Conservation (phyloP, 2,329 filamentous ascomycete genomes). For the Aspergillus costaricaensis region DNA sequence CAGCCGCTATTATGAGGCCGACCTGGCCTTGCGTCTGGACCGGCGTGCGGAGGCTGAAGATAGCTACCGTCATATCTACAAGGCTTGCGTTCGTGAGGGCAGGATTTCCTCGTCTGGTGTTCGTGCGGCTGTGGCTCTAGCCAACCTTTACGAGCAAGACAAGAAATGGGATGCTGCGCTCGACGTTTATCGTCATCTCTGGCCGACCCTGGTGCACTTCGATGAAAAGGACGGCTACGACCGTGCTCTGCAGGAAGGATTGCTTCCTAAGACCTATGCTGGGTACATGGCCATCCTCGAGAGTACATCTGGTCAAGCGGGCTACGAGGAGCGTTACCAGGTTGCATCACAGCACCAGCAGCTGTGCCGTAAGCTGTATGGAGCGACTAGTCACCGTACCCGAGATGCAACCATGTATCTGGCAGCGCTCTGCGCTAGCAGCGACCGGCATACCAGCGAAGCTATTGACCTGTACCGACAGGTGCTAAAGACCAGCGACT, state of each 20-base stretch:
- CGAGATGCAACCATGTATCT: constrained; percentile 43
- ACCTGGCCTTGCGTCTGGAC: constrained; percentile 48
- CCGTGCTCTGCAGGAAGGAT: constrained; percentile 35
- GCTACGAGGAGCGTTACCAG: constrained; percentile 49
- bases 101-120: constrained; percentile 45
- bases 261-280: constrained; percentile 50
- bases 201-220: constrained; percentile 50
- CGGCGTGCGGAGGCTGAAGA: constrained; percentile 35
- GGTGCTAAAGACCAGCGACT: constrained; percentile 44
- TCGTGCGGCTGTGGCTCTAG: constrained; percentile 49
- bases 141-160: constrained; percentile 49
- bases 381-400: constrained; percentile 37
- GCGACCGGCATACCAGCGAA: constrained; percentile 48
- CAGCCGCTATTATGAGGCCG: constrained; percentile 51
- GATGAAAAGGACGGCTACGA: constrained; percentile 45
- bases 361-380: constrained; percentile 45
- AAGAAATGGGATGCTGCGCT: constrained; percentile 50
- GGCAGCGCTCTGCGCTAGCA: constrained; percentile 51
- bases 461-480: constrained; percentile 51
- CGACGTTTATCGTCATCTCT: constrained; percentile 49
- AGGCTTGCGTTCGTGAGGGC: constrained; percentile 33
- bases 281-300: constrained; percentile 54
- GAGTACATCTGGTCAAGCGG: constrained; percentile 42
- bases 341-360: constrained; percentile 53
- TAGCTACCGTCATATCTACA: constrained; percentile 51